Conservation (phyloP, 345 rosid genomes). For the Pistacia integerrima region DNA sequence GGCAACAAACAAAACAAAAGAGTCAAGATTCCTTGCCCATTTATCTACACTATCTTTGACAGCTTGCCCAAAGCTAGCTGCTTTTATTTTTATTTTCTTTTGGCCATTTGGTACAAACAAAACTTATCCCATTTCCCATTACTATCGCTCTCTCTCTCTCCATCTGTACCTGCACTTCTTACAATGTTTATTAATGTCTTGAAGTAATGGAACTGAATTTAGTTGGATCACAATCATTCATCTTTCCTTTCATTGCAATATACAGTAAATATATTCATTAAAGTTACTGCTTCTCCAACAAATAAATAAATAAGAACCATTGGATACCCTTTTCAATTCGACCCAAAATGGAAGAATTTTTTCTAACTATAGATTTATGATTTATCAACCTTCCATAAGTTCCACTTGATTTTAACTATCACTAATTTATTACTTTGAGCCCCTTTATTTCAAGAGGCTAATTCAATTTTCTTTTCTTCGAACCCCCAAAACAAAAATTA, state of each 20-base stretch:
- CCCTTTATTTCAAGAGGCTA: too few relatives aligned
- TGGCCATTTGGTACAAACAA: conserved; percentile 19
- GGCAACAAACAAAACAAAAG: conserved; percentile 19
- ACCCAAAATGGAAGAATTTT: background rate
- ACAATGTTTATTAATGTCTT: conserved; percentile 18
- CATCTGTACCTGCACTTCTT: conserved; percentile 18
- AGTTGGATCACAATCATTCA: conserved; percentile 10
- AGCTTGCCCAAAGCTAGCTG: conserved; percentile 33
- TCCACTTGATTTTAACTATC: too few relatives aligned
- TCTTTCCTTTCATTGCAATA: conserved; percentile 17
- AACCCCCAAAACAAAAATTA: too few relatives aligned
- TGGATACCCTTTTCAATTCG: background rate
- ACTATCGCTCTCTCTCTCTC: background rate
- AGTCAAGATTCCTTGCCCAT: conserved; percentile 64
- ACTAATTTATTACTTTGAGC: too few relatives aligned
- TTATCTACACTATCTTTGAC: conserved; percentile 42
- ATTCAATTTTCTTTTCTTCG: too few relatives aligned
- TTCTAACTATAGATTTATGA: too few relatives aligned
- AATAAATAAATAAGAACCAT: background rate
- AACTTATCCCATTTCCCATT: conserved; percentile 11
- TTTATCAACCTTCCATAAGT: too few relatives aligned
- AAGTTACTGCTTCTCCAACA: background rate
- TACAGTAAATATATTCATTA: background rate
- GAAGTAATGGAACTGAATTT: conserved; percentile 17
- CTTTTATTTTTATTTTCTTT: conserved; percentile 19